These are phyloP conservation scores for Metschnikowia borealis DNA, from an alignment of 805 yeast genomes.

Conservation along the genomic window DNA sequence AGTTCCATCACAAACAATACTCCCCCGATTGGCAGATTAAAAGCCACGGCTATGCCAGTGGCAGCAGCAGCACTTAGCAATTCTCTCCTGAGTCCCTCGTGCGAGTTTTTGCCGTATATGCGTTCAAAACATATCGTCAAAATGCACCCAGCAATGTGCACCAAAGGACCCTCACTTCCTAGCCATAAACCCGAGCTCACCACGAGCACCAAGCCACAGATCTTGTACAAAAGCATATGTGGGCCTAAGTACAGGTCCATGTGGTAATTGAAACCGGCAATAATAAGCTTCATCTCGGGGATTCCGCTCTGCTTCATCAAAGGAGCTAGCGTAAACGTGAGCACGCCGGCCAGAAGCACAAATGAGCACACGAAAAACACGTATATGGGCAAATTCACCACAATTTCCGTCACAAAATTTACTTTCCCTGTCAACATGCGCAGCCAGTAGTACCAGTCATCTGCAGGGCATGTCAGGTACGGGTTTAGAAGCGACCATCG, in stretches of 20 bases:
- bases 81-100: slow-evolving; percentile 64
- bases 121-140: slow-evolving; percentile 27
- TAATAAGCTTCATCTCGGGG: slow-evolving; percentile 64
- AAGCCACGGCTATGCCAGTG: slow-evolving; percentile 81
- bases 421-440: slow-evolving; percentile 20
- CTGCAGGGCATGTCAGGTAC: slow-evolving; percentile 40
- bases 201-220: slow-evolving; percentile 55
- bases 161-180: slow-evolving; percentile 85
- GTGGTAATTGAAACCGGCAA: slow-evolving; percentile 58
- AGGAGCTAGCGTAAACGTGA: slow-evolving; percentile 25
- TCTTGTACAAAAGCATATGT: slow-evolving; percentile 51
- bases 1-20: slow-evolving; percentile 74
- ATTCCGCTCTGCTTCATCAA: slow-evolving; percentile 55
- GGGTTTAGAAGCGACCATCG: slow-evolving; percentile 41
- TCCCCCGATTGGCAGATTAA: slow-evolving; percentile 86
- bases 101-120: slow-evolving; percentile 27
- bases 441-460: slow-evolving; percentile 40
- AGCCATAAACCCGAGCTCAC: slow-evolving; percentile 78
- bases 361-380: slow-evolving; percentile 24
- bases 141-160: slow-evolving; percentile 69
- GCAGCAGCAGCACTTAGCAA: slow-evolving; percentile 72
- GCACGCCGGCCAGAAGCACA: slow-evolving; percentile 26
- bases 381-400: slow-evolving; percentile 37
- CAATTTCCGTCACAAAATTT: slow-evolving; percentile 15
- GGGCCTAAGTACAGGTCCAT: slow-evolving; percentile 47